These are phyloP conservation scores for Eragrostis tef DNA, from an alignment of 202 grass and related monocot species.

Conservation along the genomic window DNA sequence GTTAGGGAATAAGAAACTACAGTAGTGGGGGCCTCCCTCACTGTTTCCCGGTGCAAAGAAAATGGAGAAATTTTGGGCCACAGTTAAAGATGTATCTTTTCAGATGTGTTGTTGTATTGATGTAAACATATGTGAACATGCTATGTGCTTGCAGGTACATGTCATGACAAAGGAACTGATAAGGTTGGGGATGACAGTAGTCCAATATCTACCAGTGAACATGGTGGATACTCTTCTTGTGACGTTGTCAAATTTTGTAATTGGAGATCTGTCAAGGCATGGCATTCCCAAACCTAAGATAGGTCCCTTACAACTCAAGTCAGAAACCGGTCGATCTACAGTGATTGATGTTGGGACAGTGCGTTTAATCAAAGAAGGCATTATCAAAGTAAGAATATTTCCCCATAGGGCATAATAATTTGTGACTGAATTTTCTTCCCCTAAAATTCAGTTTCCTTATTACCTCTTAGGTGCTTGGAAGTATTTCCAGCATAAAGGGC, in stretches of 20 bases:
- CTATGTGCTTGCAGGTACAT: conserved; percentile 35
- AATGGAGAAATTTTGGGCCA: no score
- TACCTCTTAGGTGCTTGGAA: not conserved
- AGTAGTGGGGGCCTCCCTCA: no score
- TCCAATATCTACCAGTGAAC: not conserved
- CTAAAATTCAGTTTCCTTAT: not conserved
- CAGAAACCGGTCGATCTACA: not conserved
- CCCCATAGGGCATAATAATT: not conserved
- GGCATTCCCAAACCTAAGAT: conserved; percentile 33
- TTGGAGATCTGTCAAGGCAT: conserved; percentile 32
- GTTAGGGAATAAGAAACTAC: no score
- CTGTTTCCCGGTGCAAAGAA: no score
- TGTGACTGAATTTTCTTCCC: not conserved
- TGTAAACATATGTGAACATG: not conserved
- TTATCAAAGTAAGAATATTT: conserved; percentile 25
- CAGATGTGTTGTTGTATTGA: not conserved
- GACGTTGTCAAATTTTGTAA: conserved; percentile 3
- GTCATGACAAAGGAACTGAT: conserved; percentile 47
- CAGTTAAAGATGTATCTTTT: no score
- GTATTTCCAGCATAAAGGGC: not conserved
- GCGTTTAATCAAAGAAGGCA: conserved; percentile 23
- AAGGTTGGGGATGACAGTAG: conserved; percentile 36
- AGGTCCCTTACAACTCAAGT: conserved; percentile 29
- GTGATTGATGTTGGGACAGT: conserved; percentile 28
- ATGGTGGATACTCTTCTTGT: conserved; percentile 42